These are phyloP conservation scores for Inga leiocalycina DNA, from an alignment of 306 rosid genomes.

Conservation along the genomic window DNA sequence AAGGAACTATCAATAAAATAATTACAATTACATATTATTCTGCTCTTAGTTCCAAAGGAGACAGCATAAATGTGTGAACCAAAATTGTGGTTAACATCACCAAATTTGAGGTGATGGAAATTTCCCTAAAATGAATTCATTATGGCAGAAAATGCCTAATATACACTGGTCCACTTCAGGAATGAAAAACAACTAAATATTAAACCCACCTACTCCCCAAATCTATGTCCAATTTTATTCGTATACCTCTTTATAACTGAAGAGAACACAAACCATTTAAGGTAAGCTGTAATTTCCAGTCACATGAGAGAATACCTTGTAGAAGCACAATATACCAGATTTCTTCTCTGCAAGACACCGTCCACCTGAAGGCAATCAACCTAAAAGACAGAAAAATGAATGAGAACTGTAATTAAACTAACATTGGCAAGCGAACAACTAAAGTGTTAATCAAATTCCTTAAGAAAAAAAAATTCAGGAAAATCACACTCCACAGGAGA, in stretches of 20 bases:
- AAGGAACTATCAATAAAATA: slow-evolving; percentile 20
- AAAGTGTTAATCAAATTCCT: slow-evolving; percentile 9
- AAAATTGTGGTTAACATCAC: slow-evolving; percentile 5
- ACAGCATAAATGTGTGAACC: not conserved
- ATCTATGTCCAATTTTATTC: slow-evolving; percentile 14
- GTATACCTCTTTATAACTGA: slow-evolving; percentile 12
- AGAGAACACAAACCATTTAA: slow-evolving; percentile 24
- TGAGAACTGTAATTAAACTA: slow-evolving; percentile 13
- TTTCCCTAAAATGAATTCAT: slow-evolving; percentile 27
- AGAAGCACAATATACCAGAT: slow-evolving; percentile 98
- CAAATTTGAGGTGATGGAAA: slow-evolving; percentile 19
- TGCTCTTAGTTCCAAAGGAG: not conserved
- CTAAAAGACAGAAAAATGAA: slow-evolving; percentile 46
- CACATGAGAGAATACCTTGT: slow-evolving; percentile 67
- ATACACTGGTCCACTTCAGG: not conserved
- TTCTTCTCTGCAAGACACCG: slow-evolving; percentile 90
- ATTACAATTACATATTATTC: not conserved
- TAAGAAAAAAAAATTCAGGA: not conserved
- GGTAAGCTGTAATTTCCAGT: slow-evolving; percentile 17
- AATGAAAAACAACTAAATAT: not conserved
- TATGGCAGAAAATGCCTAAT: slow-evolving; percentile 21
- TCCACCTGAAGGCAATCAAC: slow-evolving; percentile 91
- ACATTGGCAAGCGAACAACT: not conserved
- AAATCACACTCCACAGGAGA: slow-evolving; percentile 6
- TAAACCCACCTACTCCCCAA: slow-evolving; percentile 17